Base-by-base conservation (phyloP, 257 asterid species). In the Forsythia suspensa region DNA sequence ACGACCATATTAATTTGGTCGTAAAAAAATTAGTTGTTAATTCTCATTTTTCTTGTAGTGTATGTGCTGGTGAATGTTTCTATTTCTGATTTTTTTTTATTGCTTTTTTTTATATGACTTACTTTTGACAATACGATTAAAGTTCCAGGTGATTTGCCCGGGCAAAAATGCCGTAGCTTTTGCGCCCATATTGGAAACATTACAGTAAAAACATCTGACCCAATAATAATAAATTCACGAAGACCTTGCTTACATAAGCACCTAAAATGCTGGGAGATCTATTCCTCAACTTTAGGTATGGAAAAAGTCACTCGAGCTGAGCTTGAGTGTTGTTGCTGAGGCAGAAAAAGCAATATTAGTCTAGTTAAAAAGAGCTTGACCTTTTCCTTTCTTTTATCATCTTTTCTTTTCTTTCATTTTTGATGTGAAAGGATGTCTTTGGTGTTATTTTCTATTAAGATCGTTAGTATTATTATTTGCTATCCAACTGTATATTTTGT, bases 401-500 rank as follows among this genome's bases (percentile, higher is more conserved):
- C 52, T 44, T 44, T 44, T 44, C 16, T 46, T 46, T 12, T 46
- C 55, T 11, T 46, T 46, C 18, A 5, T 13, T 12, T 13, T 46
- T 46, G 5, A 46, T 3, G 55, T 13, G 5, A 46, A 12, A 46
- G 51, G 51, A 48, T 15, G 6, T 48, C 57, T 48, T 48, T 13
- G 18, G n/a, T 48, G 57, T 48, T 48, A 48, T 48, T 48, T 11
- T 48, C 57, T 48, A 13, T 48, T 48, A 48, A 13, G 18, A 13
- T 13, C n/a, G 15, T 48, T 13, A 48, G n/a, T 11, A 48, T 48
- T 48, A 48, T 48, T 13, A 13, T 48, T 52, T 34, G 77, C 48
- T 13, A 71, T 70, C 63, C 65, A 20, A 41, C 63, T 71, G 16
- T 71, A 70, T 70, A 48, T 48, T 42, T 41, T 52, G 63, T 70